A percentile compares a stretch with the other conserved stretches of the same genome.
Conservation (phyloP, 331 rosid genomes). For the Quercus tomentella region DNA sequence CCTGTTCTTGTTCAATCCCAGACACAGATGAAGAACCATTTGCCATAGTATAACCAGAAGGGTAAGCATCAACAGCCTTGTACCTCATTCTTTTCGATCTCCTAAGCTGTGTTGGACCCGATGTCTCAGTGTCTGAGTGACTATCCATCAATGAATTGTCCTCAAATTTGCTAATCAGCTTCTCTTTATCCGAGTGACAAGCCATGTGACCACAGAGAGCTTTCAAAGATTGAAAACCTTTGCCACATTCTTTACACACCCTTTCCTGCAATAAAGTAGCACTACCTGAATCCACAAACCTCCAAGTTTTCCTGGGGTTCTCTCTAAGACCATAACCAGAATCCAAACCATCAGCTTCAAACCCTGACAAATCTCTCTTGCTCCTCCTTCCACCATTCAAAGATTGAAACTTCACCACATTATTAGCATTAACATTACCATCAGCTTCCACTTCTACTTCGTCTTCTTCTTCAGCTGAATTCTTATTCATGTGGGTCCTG, state of each 20-base stretch:
- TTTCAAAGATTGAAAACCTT: slow-evolving; percentile 71
- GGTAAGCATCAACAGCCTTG: slow-evolving; percentile 24
- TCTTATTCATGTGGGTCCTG: slow-evolving; percentile 65
- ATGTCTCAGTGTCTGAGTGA: slow-evolving; percentile 65
- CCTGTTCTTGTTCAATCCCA: slow-evolving; percentile 56
- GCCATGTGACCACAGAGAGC: slow-evolving; percentile 93
- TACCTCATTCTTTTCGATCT: slow-evolving; percentile 45
- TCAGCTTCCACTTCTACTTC: slow-evolving; percentile 10
- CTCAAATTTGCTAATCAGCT: slow-evolving; percentile 26
- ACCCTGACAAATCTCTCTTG: slow-evolving; percentile 48
- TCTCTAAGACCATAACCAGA: slow-evolving; percentile 60
- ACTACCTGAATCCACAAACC: slow-evolving; percentile 49
- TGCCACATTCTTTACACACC: slow-evolving; percentile 81
- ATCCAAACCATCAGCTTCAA: slow-evolving; percentile 32
- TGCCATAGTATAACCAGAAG: slow-evolving; percentile 10
- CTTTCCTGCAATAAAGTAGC: slow-evolving; percentile 22
- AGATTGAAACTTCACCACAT: slow-evolving; percentile 26
- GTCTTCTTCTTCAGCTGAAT: slow-evolving; percentile 25
- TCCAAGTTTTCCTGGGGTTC: slow-evolving; percentile 70
- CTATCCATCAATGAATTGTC: slow-evolving; percentile 42
- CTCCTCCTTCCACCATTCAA: slow-evolving; percentile 35
- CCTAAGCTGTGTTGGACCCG: slow-evolving; percentile 31
- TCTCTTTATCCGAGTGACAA: slow-evolving; percentile 66
- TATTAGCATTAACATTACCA: slow-evolving; percentile 23
- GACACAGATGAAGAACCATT: slow-evolving; percentile 49